phyloP scores from a whole-genome alignment of 2,329 filamentous ascomycete species.

The Fonsecaea multimorphosa region DNA sequence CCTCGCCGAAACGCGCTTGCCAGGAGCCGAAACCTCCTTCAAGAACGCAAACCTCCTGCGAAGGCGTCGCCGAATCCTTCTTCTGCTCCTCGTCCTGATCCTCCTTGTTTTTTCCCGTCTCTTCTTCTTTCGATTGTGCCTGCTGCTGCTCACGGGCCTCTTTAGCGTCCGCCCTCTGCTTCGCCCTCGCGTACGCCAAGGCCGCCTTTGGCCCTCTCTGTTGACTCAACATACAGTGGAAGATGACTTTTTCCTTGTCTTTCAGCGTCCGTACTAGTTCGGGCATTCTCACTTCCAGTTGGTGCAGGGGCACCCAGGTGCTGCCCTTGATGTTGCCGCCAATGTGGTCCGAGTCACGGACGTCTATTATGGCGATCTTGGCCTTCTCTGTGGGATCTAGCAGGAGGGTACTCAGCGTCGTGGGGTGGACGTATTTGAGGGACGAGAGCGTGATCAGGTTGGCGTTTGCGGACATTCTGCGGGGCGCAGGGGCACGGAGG shows the following conservation, averaged over 20 bases:
- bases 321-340: conserved; percentile 86
- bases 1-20: conserved; percentile 80
- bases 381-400: conserved; percentile 56
- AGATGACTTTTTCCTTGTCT: conserved; percentile 82
- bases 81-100: no score
- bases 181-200: conserved; percentile 67
- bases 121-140: conserved; percentile 22
- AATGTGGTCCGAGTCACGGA: conserved; percentile 87
- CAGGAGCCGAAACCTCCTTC: conserved; percentile 85
- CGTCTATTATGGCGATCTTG: conserved; percentile 78
- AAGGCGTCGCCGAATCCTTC: conserved; percentile 37
- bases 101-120: conserved; percentile 29
- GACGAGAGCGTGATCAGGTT: conserved; percentile 65
- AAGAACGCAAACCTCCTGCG: conserved; percentile 79
- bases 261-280: conserved; percentile 79
- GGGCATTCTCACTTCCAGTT: conserved; percentile 77
- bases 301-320: conserved; percentile 73
- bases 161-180: conserved; percentile 43
- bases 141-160: conserved; percentile 31
- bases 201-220: conserved; percentile 87
- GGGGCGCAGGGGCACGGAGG: background rate
- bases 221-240: conserved; percentile 92
- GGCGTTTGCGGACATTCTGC: conserved; percentile 26
- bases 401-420: conserved; percentile 71
- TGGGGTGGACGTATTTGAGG: conserved; percentile 71